Base-by-base conservation (phyloP, 108 stramenopile genomes). In the Conticribra weissflogii region DNA sequence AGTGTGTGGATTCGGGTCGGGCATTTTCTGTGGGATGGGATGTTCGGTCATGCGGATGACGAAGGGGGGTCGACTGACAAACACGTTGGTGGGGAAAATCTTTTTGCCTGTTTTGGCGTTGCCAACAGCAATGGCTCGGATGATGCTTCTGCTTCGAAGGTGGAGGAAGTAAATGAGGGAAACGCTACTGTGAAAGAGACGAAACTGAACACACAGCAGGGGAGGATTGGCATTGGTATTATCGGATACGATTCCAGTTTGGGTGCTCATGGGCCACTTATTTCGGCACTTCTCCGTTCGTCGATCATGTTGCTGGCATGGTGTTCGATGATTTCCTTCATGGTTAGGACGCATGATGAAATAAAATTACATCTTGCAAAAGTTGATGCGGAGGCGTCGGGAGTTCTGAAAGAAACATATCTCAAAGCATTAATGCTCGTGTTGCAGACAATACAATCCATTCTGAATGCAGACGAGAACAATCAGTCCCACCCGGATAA, bases 191-290 rank as follows among this genome's bases (percentile, higher is more conserved):
- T n/a, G n/a, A n/a, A n/a, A n/a, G n/a, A n/a, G n/a, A 30, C 12
- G 33, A 54, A 27, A 3, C 19, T n/a, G 45, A 34, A 0, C 32
- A 28, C 33, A 18, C 29, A 29, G 47, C 36, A 5, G 47, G 65
- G 23, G 47, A 29, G n/a, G 19, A 46, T 33, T 5, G 28, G 23
- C 12, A 54, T 80, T 22, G 91, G 88, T 17, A 72, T 88, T 45
- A 19, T 60, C 41, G 91, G 91, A 9, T 93, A 89, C 57, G 91
- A 93, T 81, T 64, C 85, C 7, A 84, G 83, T 46, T 66, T 81
- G 36, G 91, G 91, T 17, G 82, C 87, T 54, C 77, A 88, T 54
- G 66, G 83, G 8, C 88, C 91, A 21, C 60, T 87, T 16, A 54
- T 83, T 30, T 60, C 70, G 76, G 68, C 76, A 21, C 54, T 58